phyloP scores from a whole-genome alignment of 2,329 filamentous ascomycete species.

The Colletotrichum sp. region DNA sequence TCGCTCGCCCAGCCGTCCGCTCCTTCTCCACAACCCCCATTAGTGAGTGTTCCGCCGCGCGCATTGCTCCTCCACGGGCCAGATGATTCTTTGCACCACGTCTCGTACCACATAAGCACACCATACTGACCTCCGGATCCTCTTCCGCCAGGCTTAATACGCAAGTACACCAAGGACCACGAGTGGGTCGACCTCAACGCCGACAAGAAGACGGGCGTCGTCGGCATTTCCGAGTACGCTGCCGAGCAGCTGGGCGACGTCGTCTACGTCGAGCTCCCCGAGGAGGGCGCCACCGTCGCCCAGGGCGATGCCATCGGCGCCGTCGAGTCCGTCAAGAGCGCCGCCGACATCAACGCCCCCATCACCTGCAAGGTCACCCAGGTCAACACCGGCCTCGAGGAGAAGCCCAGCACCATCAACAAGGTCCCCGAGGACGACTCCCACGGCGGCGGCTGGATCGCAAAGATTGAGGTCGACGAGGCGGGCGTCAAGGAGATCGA shows the following conservation, averaged over 20 bases:
- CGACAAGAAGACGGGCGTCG: conserved; percentile 80
- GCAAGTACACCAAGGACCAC: conserved; percentile 96
- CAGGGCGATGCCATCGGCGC: conserved; percentile 88
- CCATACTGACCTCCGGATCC: background rate
- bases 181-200: conserved; percentile 94
- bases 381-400: conserved; percentile 77
- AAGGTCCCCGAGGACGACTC: conserved; percentile 81
- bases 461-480: conserved; percentile 80
- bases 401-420: conserved; percentile 89
- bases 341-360: conserved; percentile 95
- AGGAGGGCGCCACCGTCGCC: conserved; percentile 68
- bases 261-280: conserved; percentile 94
- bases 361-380: conserved; percentile 77
- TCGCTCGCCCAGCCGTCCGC: conserved; percentile 47
- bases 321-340: conserved; percentile 97
- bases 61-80: background rate
- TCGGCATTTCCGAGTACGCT: conserved; percentile 91
- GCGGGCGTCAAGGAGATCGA: conserved; percentile 71
- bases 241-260: conserved; percentile 93
- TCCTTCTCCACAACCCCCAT: conserved; percentile 44
- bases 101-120: background rate
- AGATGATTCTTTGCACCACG: background rate
- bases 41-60: conserved; percentile 30
- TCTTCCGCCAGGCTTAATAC: conserved; percentile 58
- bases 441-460: conserved; percentile 87